Evolutionary conservation across 1,139 yeast species (phyloP).

Genomic region (Magnusiomyces tetraspermus): DNA sequence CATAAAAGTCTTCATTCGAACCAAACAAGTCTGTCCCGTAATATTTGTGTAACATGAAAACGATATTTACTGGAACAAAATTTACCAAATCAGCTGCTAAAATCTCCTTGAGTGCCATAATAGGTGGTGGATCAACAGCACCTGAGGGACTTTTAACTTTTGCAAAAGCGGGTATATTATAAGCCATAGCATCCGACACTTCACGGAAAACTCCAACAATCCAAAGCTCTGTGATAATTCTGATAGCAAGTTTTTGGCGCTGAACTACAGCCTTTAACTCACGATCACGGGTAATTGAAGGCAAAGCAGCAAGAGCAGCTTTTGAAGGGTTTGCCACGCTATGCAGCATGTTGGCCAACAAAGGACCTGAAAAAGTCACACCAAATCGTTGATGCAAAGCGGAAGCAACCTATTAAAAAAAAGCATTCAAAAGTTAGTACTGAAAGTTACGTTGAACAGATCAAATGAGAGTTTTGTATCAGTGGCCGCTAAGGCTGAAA

Average conservation of each 20-base stretch:
- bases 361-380: constrained; percentile 41
- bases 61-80: constrained; percentile 39
- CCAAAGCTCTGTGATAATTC: constrained; percentile 54
- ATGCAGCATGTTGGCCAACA: constrained; percentile 42
- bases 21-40: constrained; percentile 30
- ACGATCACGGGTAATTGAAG: constrained; percentile 33
- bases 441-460: too few species aligned
- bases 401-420: constrained; percentile 39
- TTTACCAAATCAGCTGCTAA: constrained; percentile 39
- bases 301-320: constrained; percentile 27
- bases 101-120: constrained; percentile 46
- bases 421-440: too few species aligned
- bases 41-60: constrained; percentile 44
- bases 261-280: constrained; percentile 38
- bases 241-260: constrained; percentile 44
- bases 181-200: constrained; percentile 22
- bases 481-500: too few species aligned
- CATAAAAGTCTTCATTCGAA: neutral
- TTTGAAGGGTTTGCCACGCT: constrained; percentile 38
- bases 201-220: constrained; percentile 40
- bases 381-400: constrained; percentile 71
- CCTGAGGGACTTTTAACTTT: constrained; percentile 21
- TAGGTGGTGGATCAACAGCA: constrained; percentile 35
- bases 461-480: neutral
- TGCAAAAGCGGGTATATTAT: constrained; percentile 37